phyloP scores from a whole-genome alignment of 2,329 filamentous ascomycete species.

The Ceratocystiopsis sp. region DNA sequence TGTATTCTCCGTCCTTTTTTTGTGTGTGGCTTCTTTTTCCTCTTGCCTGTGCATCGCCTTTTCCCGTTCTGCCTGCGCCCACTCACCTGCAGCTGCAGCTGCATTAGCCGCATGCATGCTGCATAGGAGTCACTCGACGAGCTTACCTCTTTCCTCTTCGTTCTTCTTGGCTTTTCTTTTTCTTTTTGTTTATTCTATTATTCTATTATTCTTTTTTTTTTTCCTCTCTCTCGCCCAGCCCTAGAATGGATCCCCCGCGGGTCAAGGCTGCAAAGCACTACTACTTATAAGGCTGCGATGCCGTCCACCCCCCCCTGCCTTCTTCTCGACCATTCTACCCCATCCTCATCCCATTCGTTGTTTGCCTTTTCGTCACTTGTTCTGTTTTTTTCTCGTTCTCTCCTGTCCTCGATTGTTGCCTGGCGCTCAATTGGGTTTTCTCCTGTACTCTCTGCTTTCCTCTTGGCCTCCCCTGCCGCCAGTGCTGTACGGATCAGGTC shows the following conservation, averaged over 20 bases:
- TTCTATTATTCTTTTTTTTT: not conserved
- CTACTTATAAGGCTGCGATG: too few species aligned
- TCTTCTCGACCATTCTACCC: not conserved
- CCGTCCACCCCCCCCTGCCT: not conserved
- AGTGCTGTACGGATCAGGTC: too few species aligned
- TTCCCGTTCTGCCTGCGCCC: not conserved
- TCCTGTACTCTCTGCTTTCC: not conserved
- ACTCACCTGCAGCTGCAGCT: not conserved
- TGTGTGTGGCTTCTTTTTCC: too few species aligned
- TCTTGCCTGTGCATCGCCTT: too few species aligned
- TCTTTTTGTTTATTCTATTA: not conserved
- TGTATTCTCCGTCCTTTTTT: too few species aligned
- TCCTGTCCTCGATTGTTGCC: not conserved
- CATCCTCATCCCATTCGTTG: not conserved
- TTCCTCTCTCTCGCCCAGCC: not conserved
- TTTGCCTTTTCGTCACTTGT: not conserved
- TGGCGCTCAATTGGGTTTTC: not conserved
- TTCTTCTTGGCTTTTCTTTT: constrained; percentile 6
- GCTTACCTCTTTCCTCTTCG: not conserved
- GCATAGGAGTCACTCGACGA: not conserved
- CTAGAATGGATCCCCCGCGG: too few species aligned
- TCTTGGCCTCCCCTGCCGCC: not conserved
- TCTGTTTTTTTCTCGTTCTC: not conserved
- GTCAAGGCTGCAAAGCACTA: too few species aligned
- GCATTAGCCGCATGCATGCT: too few species aligned